phyloP scores from a whole-genome alignment of 208 protist genomes.

The Jaenimonas drosophilae region DNA sequence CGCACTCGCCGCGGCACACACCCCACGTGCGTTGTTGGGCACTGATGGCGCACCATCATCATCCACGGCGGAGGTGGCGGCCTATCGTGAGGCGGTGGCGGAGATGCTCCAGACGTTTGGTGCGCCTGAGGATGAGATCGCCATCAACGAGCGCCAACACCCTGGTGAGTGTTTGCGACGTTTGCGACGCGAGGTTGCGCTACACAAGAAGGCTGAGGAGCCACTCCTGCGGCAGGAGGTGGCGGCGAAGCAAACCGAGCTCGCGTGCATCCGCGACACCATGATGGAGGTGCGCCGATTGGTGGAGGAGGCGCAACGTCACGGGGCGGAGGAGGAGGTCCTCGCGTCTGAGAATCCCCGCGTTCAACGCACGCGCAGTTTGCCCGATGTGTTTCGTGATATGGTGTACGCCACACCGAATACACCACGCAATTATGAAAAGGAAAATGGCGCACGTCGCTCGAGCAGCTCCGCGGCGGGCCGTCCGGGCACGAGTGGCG shows the following conservation, averaged over 20 bases:
- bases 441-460: slow-evolving; percentile 6
- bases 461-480: too few relatives aligned
- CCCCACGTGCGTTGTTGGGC: too few relatives aligned
- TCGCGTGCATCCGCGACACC: slow-evolving; percentile 8
- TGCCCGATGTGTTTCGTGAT: neutral
- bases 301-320: slow-evolving; percentile 2
- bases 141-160: neutral
- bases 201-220: slow-evolving; percentile 18
- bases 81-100: neutral
- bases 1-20: too few relatives aligned
- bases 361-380: too few relatives aligned
- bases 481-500: too few relatives aligned
- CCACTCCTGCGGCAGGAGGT: slow-evolving; percentile 9
- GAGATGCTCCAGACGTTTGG: slow-evolving; percentile 1
- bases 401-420: neutral
- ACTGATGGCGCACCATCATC: too few relatives aligned
- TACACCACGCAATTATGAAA: slow-evolving; percentile 2
- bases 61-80: neutral
- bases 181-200: slow-evolving; percentile 11
- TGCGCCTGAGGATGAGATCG: neutral
- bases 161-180: neutral
- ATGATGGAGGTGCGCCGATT: slow-evolving; percentile 8
- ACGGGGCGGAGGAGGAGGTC: neutral
- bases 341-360: too few relatives aligned
- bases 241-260: slow-evolving; percentile 6